phyloP scores from a whole-genome alignment of 2,329 filamentous ascomycete genomes.

The Neofusicoccum parvum region DNA sequence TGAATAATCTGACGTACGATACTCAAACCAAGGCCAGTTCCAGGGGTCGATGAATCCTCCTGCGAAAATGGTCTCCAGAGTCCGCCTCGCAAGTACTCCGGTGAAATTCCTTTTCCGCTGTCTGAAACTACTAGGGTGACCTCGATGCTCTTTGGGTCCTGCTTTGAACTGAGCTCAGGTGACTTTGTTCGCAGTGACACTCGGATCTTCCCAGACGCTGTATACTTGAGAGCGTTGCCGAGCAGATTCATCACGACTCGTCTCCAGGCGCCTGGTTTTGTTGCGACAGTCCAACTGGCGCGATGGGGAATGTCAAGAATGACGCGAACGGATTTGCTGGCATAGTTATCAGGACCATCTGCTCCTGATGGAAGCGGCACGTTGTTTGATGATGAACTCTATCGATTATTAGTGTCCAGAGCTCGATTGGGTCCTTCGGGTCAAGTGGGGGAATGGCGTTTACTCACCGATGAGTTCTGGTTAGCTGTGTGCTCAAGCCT shows the following conservation, averaged over 20 bases:
- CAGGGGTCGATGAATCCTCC: slow-evolving; percentile 23
- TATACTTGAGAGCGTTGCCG: slow-evolving; percentile 66
- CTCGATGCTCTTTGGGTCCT: slow-evolving; percentile 31
- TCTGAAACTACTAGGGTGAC: slow-evolving; percentile 22
- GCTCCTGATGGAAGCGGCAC: neutral
- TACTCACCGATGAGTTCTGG: slow-evolving; percentile 41
- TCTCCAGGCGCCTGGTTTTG: slow-evolving; percentile 55
- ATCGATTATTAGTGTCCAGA: neutral
- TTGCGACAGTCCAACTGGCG: slow-evolving; percentile 54
- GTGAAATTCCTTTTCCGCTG: slow-evolving; percentile 24
- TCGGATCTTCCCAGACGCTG: slow-evolving; percentile 28
- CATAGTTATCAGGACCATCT: neutral
- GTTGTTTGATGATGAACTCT: neutral
- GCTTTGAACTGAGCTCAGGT: neutral
- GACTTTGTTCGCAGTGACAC: slow-evolving; percentile 12
- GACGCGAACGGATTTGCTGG: slow-evolving; percentile 34
- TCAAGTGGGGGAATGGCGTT: neutral
- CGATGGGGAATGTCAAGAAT: slow-evolving; percentile 55
- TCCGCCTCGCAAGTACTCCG: slow-evolving; percentile 20
- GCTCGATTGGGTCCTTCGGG: neutral
- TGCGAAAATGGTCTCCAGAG: slow-evolving; percentile 24
- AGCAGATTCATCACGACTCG: slow-evolving; percentile 65
- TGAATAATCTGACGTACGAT: slow-evolving; percentile 24
- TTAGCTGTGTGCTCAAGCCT: slow-evolving; percentile 4
- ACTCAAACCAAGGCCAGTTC: slow-evolving; percentile 25